Conservation (phyloP, 352 stramenopile genomes). For the Phytophthora litchii region DNA sequence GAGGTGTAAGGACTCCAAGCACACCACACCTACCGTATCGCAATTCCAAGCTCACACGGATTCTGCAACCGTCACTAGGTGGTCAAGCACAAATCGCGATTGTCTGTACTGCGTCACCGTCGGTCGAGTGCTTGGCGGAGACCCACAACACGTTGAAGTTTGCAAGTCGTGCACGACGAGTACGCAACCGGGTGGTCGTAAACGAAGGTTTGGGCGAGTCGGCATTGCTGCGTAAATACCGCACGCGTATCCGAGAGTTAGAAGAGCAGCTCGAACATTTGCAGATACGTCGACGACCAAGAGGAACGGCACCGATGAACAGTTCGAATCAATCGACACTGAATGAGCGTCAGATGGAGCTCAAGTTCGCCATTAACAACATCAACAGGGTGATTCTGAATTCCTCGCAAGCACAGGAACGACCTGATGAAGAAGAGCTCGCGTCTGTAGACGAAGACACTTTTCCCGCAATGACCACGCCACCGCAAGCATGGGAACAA, state of each 20-base stretch:
- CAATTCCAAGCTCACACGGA: constrained; percentile 98
- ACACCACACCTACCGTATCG: constrained; percentile 94
- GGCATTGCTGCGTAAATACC: constrained; percentile 71
- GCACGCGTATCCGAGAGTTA: constrained; percentile 64
- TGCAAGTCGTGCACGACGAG: constrained; percentile 91
- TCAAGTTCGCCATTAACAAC: constrained; percentile 82
- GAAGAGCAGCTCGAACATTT: constrained; percentile 69
- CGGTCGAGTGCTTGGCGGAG: constrained; percentile 93
- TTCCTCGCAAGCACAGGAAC: constrained; percentile 45
- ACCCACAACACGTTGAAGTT: constrained; percentile 97
- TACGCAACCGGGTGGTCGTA: constrained; percentile 91
- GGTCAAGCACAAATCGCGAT: constrained; percentile 97
- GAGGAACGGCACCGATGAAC: constrained; percentile 16
- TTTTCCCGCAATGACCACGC: constrained; percentile 20
- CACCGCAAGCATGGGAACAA: constrained; percentile 14
- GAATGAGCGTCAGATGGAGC: constrained; percentile 68
- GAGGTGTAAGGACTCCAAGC: constrained; percentile 18
- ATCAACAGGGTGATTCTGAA: constrained; percentile 84
- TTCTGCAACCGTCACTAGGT: constrained; percentile 96
- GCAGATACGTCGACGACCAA: constrained; percentile 46
- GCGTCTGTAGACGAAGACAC: constrained; percentile 41
- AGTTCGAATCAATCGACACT: constrained; percentile 39
- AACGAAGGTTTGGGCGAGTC: constrained; percentile 88
- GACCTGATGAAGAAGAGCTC: constrained; percentile 35
- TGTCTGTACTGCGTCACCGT: constrained; percentile 95